Evolutionary conservation across 192 early-diverging fungal species (phyloP), one percentile per base, ranked within the genome.

Genomic region (Chytriomyces sp.): DNA sequence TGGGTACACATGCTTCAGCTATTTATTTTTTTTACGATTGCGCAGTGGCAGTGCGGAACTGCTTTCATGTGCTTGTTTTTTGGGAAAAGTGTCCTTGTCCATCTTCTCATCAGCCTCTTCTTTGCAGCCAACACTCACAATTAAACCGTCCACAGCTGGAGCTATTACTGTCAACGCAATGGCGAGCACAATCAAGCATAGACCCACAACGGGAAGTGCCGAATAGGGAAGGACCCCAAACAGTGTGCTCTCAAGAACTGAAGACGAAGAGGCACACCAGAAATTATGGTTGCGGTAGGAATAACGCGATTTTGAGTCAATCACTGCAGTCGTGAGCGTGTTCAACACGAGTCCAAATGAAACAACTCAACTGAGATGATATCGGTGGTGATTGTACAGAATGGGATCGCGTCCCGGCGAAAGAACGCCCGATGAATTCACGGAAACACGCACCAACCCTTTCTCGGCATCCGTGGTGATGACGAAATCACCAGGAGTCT

Each of bases 301-400:
- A 35, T 35, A 35, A 35, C 35, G 35, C 35, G 35, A 35, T 1
- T 35, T 35, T 35, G 35, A 35, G 35, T 35, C 35, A 35, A 35
- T 35, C 2, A 35, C 2, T 35, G 35, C 35, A 35, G 4, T 35
- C 35, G 35, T 35, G 35, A 35, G 2, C 35, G 35, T 48, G 35
- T 3, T 0, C 18, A n/a, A 60, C 50, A 60, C 69, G 20, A 43
- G 20, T 50, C 63, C 50, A 13, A 73, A 70, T 5, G 23, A 63
- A 62, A 43, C 7, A 24, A 35, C 73, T 66, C 63, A 75, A 60
- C 73, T 66, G 9, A 69, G 23, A 66, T 75, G 62, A 43, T 75
- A 75, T 10, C 20, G 23, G 60, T 75, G 73, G 3, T 64, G 7
- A 53, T 64, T 26, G 28, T 75, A 75, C 6, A 26, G 16, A n/a